phyloP scores from a whole-genome alignment of 2,329 filamentous ascomycete genomes.

The Talaromyces sp. region DNA sequence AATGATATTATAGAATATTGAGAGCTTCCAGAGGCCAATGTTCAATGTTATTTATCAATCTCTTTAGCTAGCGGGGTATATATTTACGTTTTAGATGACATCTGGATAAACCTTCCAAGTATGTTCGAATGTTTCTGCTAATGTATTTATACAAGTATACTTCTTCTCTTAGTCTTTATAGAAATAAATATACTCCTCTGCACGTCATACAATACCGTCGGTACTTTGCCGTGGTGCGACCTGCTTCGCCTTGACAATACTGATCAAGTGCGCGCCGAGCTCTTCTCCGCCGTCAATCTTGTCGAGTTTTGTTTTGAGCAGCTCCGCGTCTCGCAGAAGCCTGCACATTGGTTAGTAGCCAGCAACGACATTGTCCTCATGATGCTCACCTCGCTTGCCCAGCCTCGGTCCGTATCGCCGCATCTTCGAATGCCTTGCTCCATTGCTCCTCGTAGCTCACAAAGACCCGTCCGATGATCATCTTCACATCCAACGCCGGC shows the following conservation, averaged over 20 bases:
- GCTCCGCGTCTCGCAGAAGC: slow-evolving; percentile 59
- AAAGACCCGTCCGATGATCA: slow-evolving; percentile 85
- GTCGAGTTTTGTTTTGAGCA: slow-evolving; percentile 49
- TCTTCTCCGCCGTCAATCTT: slow-evolving; percentile 76
- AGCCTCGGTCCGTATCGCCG: slow-evolving; percentile 57
- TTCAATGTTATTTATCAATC: too few relatives aligned
- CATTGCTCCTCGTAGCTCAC: slow-evolving; percentile 74
- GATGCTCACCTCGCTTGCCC: slow-evolving; percentile 64
- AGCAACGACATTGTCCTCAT: not conserved
- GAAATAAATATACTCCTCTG: too few relatives aligned
- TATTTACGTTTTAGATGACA: too few relatives aligned
- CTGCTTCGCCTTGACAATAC: slow-evolving; percentile 35
- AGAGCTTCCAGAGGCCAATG: too few relatives aligned
- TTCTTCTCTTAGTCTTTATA: too few relatives aligned
- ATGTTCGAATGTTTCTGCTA: too few relatives aligned
- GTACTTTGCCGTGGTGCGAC: slow-evolving; percentile 21
- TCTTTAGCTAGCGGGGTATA: too few relatives aligned
- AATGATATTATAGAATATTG: too few relatives aligned
- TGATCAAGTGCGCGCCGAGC: slow-evolving; percentile 62
- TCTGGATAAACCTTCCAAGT: too few relatives aligned
- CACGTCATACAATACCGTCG: too few relatives aligned
- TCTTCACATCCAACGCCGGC: slow-evolving; percentile 65
- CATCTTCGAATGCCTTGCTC: slow-evolving; percentile 61
- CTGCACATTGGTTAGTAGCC: slow-evolving; percentile 38
- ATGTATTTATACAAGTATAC: too few relatives aligned